Evolutionary conservation across 371 early-diverging fungal species (phyloP).

Genomic region (Enterocytospora artemiae): DNA sequence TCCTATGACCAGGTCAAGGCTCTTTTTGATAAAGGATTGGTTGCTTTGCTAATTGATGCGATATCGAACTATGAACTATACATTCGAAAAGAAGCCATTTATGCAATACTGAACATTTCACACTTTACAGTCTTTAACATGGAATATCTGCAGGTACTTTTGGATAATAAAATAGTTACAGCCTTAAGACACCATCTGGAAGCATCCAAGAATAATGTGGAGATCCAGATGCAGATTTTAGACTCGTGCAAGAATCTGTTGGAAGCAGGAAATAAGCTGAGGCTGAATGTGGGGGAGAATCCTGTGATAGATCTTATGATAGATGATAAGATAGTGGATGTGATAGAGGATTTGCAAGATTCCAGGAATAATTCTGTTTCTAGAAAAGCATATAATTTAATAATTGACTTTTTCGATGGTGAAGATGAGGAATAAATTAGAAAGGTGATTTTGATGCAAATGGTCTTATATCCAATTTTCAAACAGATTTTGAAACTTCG

Average conservation of each 20-base stretch:
- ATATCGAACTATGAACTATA: constrained; percentile 78
- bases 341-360: constrained; percentile 55
- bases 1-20: constrained; percentile 77
- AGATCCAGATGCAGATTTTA: constrained; percentile 80
- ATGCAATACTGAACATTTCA: constrained; percentile 81
- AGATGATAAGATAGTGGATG: constrained; percentile 32
- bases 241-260: constrained; percentile 90
- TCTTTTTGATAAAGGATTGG: constrained; percentile 79
- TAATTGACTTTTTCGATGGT: constrained; percentile 53
- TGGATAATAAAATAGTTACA: constrained; percentile 74
- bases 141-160: constrained; percentile 63
- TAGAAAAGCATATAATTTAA: constrained; percentile 49
- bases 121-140: constrained; percentile 26
- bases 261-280: constrained; percentile 71
- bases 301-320: constrained; percentile 38
- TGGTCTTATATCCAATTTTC: too few relatives aligned
- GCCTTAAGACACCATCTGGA: constrained; percentile 78
- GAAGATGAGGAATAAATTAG: constrained; percentile 22
- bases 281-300: constrained; percentile 59
- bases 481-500: too few relatives aligned
- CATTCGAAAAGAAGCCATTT: constrained; percentile 96
- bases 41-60: constrained; percentile 76
- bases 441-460: too few relatives aligned
- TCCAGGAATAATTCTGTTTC: constrained; percentile 17
- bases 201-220: constrained; percentile 60